Base-by-base conservation (phyloP, 2,329 filamentous ascomycete genomes). In the Trichophyton benhamiae region DNA sequence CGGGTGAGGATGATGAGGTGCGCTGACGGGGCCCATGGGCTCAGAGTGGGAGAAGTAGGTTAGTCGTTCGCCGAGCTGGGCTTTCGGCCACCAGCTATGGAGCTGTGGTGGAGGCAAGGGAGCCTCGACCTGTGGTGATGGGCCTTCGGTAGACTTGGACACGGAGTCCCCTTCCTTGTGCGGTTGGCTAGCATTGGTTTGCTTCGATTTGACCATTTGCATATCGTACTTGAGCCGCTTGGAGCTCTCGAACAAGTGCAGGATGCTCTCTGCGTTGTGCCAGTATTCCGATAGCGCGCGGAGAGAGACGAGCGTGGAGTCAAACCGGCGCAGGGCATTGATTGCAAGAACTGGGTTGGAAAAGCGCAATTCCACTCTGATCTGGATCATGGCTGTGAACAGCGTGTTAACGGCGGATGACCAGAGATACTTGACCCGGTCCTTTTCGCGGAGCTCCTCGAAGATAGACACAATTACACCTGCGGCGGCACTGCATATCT, bases 361-460 rank as follows among this genome's bases (percentile, higher is more conserved):
- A 61, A 77, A 77, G 22, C 75, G 74, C 20, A 77, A 70, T 62
- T 77, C 75, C 6, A 77, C 75, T 17, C 75, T 72, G 6, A 77
- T 75, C 68, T 77, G 75, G 30, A 77, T 76, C 75, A 77, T 77
- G 15, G 75, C 75, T 4, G 75, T 77, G 65, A 77, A 77, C 4
- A 77, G 65, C 0, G 74, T 75, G 59, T 76, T 75, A 9, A 77
- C 75, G 2, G 73, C 73, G 17, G 75, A 75, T 60, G 75, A 74
- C 75, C 75, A 77, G 8, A 77, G 67, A 64, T 71, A 75, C 61
- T 75, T 77, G 60, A 77, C 66, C 15, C 72, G 69, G 60, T 76
- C 72, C 41, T 75, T 74, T 20, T 75, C 64, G 8, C 75, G 71
- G 13, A 77, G 70, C 60, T 76, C 74, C 61, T 77, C 75, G 46